Conservation (phyloP, 345 rosid species). For the Bretschneidera sinensis region DNA sequence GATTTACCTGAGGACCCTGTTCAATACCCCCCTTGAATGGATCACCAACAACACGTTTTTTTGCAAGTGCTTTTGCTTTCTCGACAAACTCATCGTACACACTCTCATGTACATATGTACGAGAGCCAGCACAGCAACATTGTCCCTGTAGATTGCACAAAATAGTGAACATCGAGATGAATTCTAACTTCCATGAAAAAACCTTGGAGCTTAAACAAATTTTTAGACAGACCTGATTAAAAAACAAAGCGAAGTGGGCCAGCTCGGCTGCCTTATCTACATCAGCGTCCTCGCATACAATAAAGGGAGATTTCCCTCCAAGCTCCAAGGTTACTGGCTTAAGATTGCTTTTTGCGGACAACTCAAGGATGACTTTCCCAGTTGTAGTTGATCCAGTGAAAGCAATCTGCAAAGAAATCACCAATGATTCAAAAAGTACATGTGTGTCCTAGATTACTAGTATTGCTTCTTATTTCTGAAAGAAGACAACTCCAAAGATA, state of each 20-base stretch:
- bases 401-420: slow-evolving; percentile 56
- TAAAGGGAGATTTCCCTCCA: slow-evolving; percentile 97
- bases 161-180: neutral
- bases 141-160: slow-evolving; percentile 58
- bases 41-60: slow-evolving; percentile 69
- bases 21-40: slow-evolving; percentile 77
- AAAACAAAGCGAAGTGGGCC: slow-evolving; percentile 83
- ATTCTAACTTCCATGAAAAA: neutral
- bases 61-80: slow-evolving; percentile 79
- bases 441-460: neutral
- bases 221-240: slow-evolving; percentile 64
- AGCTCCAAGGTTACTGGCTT: slow-evolving; percentile 92
- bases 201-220: neutral
- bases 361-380: slow-evolving; percentile 56
- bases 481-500: too few relatives aligned
- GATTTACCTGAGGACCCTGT: slow-evolving; percentile 94
- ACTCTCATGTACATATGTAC: slow-evolving; percentile 83
- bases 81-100: slow-evolving; percentile 80
- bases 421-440: neutral
- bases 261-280: slow-evolving; percentile 80
- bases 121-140: slow-evolving; percentile 95
- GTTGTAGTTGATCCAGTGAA: slow-evolving; percentile 91
- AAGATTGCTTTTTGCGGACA: slow-evolving; percentile 83
- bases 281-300: slow-evolving; percentile 92
- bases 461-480: too few relatives aligned